Evolutionary conservation across 495 filamentous ascomycete species (phyloP).

Genomic region (Viridothelium virens): DNA sequence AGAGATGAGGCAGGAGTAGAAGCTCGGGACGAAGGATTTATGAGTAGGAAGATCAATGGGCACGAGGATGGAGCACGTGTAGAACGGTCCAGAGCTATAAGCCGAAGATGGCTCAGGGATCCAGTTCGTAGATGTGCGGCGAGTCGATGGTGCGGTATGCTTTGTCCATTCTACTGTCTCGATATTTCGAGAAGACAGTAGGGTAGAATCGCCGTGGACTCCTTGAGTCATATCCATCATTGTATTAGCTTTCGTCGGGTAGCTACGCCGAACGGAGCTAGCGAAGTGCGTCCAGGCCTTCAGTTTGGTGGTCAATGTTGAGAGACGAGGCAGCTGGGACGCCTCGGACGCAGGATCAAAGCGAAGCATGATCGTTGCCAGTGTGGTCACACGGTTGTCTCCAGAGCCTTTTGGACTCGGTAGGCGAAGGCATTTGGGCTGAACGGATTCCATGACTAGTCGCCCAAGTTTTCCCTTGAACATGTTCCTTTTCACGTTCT

Average conservation of each 20-base stretch:
- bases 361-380: slow-evolving; percentile 59
- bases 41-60: slow-evolving; percentile 65
- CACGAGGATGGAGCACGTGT: slow-evolving; percentile 61
- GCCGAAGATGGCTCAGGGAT: slow-evolving; percentile 39
- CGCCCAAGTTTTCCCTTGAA: slow-evolving; percentile 69
- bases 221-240: slow-evolving; percentile 49
- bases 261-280: slow-evolving; percentile 41
- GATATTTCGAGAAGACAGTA: slow-evolving; percentile 59
- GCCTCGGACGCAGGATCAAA: slow-evolving; percentile 61
- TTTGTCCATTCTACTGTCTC: slow-evolving; percentile 59
- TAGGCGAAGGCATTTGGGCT: slow-evolving; percentile 64
- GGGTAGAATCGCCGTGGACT: slow-evolving; percentile 55
- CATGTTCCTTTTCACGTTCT: slow-evolving; percentile 68
- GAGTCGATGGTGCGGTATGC: slow-evolving; percentile 34
- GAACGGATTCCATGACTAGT: slow-evolving; percentile 60
- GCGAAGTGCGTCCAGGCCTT: slow-evolving; percentile 68
- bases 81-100: slow-evolving; percentile 42
- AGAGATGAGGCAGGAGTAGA: slow-evolving; percentile 77
- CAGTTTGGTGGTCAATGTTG: slow-evolving; percentile 60
- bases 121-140: slow-evolving; percentile 51
- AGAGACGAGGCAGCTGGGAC: slow-evolving; percentile 59
- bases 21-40: slow-evolving; percentile 75
- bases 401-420: slow-evolving; percentile 24
- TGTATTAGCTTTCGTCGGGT: slow-evolving; percentile 41
- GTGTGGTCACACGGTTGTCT: slow-evolving; percentile 39